Conservation (phyloP, 78 protist genomes). For the Salpingoeca rosetta region DNA sequence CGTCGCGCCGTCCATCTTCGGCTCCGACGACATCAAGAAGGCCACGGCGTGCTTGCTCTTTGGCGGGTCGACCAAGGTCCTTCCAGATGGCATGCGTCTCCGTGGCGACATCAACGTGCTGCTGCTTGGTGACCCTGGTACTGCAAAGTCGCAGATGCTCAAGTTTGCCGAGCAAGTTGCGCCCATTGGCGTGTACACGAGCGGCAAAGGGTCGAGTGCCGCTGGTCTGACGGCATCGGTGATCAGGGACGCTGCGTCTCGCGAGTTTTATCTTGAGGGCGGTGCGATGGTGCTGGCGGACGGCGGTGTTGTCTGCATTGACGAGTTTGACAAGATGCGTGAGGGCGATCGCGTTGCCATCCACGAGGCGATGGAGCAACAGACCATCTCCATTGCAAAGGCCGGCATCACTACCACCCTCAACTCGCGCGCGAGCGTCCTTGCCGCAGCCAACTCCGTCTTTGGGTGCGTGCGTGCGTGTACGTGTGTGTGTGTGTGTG, state of each 20-base stretch:
- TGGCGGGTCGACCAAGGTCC: constrained; percentile 81
- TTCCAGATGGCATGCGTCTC: constrained; percentile 84
- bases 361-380: constrained; percentile 99
- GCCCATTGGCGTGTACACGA: constrained; percentile 93
- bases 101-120: constrained; percentile 99
- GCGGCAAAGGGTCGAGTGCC: constrained; percentile 96
- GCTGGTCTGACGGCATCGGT: constrained; percentile 99
- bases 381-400: constrained; percentile 98
- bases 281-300: constrained; percentile 99
- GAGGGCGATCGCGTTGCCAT: constrained; percentile 74
- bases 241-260: constrained; percentile 46
- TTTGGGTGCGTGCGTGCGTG: constrained; percentile 55
- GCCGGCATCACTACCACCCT: constrained; percentile 99
- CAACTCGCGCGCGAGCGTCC: constrained; percentile 94
- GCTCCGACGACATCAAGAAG: constrained; percentile 79
- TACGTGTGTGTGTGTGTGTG: no score
- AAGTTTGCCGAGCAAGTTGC: constrained; percentile 90
- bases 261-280: constrained; percentile 96
- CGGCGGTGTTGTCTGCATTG: constrained; percentile 77
- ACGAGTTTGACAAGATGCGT: constrained; percentile 45
- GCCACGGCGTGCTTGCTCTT: constrained; percentile 86
- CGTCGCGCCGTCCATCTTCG: constrained; percentile 93
- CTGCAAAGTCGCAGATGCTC: constrained; percentile 95
- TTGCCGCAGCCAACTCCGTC: constrained; percentile 99
- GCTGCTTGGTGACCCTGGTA: constrained; percentile 99